Evolutionary conservation across 768 basidiomycete genomes (phyloP), one percentile per base, ranked within the genome.

Genomic region (Tylopilus rubrobrunneus): DNA sequence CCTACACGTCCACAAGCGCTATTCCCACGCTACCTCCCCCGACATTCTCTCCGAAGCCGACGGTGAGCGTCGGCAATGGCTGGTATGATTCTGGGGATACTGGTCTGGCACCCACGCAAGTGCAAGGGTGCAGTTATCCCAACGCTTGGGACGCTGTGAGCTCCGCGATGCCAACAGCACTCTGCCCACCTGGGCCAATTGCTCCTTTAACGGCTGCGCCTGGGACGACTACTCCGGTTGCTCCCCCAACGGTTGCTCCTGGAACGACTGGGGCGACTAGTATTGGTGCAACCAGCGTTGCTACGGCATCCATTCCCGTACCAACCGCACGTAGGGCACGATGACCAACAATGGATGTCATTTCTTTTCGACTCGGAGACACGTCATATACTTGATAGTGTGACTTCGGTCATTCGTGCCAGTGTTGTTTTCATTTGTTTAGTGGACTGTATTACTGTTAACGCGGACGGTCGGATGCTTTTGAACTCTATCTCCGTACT

Each of bases 111-210:
- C 82, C 78, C 63, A 82, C 81, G 17, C 74, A 80, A 25, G 75
- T 89, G 44, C 69, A 75, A 46, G 87, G 85, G 8, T 89, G 88
- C 61, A 71, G 66, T 45, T 88, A 89, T 63, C 85, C 83, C 19
- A 69, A 82, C 60, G 74, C 82, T 45, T 89, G 85, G 82, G 73
- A 80, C 59, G 84, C 83, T 21, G 78, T 78, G 21, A 71, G 70
- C 52, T 77, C 73, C 17, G 44, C 76, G 41, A 65, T 85, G 55
- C 81, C 81, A 28, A 67, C 76, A 31, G 69, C 77, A 23, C 65
- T 74, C 23, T 82, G 82, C 60, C 61, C 64, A 29, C 47, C 62
- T 33, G 62, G 55, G 17, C 41, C 57, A 36, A 33, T 28, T 48
- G 29, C 49, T 21, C 46, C 25, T 7, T 45, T 21, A 3, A 12